Conservation (phyloP, 805 yeast species). For the Candida boidinii region DNA sequence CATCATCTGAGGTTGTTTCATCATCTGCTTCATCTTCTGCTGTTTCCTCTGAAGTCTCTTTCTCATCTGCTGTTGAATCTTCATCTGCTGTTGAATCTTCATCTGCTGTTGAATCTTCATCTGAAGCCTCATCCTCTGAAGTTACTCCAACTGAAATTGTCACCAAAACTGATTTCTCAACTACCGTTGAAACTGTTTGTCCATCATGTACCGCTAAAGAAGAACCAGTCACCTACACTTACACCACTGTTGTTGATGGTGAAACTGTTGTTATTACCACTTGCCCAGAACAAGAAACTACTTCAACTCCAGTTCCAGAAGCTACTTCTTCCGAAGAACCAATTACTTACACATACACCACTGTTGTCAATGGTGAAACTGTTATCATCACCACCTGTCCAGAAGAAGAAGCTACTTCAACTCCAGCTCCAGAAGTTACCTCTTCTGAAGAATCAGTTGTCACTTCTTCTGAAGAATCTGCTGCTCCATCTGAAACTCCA, state of each 20-base stretch:
- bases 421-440: background rate
- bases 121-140: background rate
- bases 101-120: conserved; percentile 1
- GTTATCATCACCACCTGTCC: background rate
- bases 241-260: conserved; percentile 6
- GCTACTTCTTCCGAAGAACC: background rate
- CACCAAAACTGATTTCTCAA: conserved; percentile 1
- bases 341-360: background rate
- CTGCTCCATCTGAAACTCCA: background rate
- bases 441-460: background rate
- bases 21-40: conserved; percentile 3
- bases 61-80: conserved; percentile 1
- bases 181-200: background rate
- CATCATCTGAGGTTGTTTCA: conserved; percentile 3
- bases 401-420: background rate
- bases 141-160: background rate
- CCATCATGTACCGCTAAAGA: background rate
- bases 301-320: conserved; percentile 1
- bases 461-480: no score
- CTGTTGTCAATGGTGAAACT: background rate
- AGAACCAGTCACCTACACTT: conserved; percentile 3
- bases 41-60: conserved; percentile 3
- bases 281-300: conserved; percentile 3
- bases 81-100: conserved; percentile 1
- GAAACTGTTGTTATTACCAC: conserved; percentile 3